Conservation (phyloP, 768 basidiomycete species). For the Phanerodontia chrysosporium region DNA sequence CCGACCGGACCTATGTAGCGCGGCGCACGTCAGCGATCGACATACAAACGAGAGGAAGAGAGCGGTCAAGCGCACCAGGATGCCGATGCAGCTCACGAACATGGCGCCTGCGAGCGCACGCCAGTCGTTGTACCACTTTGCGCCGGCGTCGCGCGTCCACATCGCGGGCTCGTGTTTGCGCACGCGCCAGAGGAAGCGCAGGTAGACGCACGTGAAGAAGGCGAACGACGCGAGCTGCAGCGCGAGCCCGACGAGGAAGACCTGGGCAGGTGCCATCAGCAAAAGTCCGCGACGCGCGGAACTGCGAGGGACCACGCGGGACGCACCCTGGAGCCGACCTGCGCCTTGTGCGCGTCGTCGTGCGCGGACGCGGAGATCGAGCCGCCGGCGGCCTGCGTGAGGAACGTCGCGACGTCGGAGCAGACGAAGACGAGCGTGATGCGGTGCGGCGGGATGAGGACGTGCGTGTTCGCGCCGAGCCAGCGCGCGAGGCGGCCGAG, state of each 20-base stretch:
- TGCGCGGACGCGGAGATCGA: conserved; percentile 36
- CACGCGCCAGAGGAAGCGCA: conserved; percentile 47
- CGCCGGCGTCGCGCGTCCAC: conserved; percentile 35
- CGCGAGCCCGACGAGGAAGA: conserved; percentile 54
- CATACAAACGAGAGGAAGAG: not conserved
- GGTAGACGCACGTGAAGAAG: conserved; percentile 42
- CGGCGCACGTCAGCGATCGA: too few species aligned
- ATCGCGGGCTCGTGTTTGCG: conserved; percentile 33
- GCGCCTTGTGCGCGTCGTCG: not conserved
- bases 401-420: conserved; percentile 62
- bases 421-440: conserved; percentile 58
- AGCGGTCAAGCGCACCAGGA: conserved; percentile 44
- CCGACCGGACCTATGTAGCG: conserved; percentile 51
- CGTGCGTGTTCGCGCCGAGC: conserved; percentile 41
- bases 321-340: conserved; percentile 1
- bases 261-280: conserved; percentile 24
- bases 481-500: conserved; percentile 56
- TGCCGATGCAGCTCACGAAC: conserved; percentile 53
- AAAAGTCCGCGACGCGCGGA: too few species aligned
- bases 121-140: conserved; percentile 56
- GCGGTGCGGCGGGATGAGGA: conserved; percentile 43
- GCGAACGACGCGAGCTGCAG: conserved; percentile 52
- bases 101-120: conserved; percentile 48
- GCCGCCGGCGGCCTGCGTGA: conserved; percentile 58
- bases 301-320: too few species aligned